Conservation (phyloP, 1,284 basidiomycete species). For the Pascua guehoae region DNA sequence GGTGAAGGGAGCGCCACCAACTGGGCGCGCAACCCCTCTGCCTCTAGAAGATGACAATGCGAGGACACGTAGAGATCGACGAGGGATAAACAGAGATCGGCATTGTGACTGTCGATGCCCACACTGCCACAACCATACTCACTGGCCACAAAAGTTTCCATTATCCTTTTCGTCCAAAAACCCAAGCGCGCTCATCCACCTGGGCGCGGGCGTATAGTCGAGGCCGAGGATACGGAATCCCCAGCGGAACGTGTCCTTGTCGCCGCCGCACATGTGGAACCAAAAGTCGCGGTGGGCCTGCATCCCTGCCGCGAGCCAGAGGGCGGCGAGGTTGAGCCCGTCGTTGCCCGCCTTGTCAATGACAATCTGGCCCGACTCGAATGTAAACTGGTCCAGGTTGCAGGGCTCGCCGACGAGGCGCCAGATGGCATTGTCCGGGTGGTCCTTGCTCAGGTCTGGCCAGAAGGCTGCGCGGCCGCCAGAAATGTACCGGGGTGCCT, state of each 20-base stretch:
- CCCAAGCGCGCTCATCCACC: slow-evolving; percentile 50
- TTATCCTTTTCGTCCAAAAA: slow-evolving; percentile 25
- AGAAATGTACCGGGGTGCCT: slow-evolving; percentile 39
- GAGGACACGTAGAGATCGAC: too few species aligned
- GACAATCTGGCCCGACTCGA: slow-evolving; percentile 52
- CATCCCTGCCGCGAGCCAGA: slow-evolving; percentile 48
- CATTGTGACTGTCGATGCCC: neutral
- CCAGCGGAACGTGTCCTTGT: slow-evolving; percentile 53
- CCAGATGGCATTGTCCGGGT: slow-evolving; percentile 54
- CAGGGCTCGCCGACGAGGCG: slow-evolving; percentile 51
- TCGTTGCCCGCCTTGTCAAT: slow-evolving; percentile 52
- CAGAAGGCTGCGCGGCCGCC: slow-evolving; percentile 52
- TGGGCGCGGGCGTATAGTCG: slow-evolving; percentile 43
- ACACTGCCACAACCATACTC: neutral
- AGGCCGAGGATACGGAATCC: slow-evolving; percentile 50
- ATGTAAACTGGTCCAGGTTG: slow-evolving; percentile 40
- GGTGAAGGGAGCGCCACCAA: too few species aligned
- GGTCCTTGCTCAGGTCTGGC: slow-evolving; percentile 54
- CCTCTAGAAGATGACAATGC: too few species aligned
- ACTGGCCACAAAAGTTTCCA: slow-evolving; percentile 50
- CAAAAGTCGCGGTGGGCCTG: slow-evolving; percentile 48
- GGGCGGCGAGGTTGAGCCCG: slow-evolving; percentile 52
- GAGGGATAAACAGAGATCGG: too few species aligned
- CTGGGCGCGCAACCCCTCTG: neutral
- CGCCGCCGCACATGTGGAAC: slow-evolving; percentile 51